Percentiles rank a stretch among this genome's conserved stretches.
Evolutionary conservation across 2,329 filamentous ascomycete species (phyloP).

Genomic region (Pseudocercospora musae): DNA sequence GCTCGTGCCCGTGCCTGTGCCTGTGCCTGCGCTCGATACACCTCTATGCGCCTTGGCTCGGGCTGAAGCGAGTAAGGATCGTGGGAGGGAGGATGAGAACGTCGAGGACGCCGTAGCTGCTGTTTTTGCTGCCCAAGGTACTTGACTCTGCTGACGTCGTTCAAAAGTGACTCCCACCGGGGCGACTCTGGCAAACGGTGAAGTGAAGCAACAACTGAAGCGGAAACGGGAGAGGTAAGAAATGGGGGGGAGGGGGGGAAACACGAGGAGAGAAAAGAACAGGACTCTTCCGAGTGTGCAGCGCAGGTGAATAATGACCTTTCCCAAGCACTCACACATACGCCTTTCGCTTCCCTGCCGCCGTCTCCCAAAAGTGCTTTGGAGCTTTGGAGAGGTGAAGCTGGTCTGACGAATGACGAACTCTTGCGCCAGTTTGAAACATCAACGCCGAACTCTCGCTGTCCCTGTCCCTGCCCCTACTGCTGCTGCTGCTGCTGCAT

Average conservation of each 20-base stretch:
- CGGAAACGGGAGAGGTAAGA: neutral
- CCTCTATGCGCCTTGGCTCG: neutral
- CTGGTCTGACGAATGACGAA: neutral
- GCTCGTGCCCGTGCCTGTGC: too few species aligned
- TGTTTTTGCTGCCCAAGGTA: neutral
- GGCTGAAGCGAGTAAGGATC: neutral
- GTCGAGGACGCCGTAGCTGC: neutral
- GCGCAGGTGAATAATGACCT: neutral
- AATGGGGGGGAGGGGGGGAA: too few species aligned
- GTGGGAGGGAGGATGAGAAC: neutral
- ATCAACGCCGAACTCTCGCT: neutral
- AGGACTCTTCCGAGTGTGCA: neutral
- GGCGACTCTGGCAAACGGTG: neutral
- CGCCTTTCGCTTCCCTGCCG: slow-evolving; percentile 1
- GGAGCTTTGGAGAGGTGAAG: neutral
- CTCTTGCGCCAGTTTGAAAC: slow-evolving; percentile 1
- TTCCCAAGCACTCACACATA: neutral
- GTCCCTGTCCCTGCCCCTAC: too few species aligned
- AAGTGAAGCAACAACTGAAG: neutral
- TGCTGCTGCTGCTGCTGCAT: neutral
- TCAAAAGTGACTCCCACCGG: neutral
- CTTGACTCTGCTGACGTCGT: neutral
- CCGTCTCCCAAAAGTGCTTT: neutral
- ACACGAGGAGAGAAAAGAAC: neutral
- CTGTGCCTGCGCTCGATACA: neutral